Conservation (phyloP, 345 rosid genomes). For the Gossypium herbaceum region DNA sequence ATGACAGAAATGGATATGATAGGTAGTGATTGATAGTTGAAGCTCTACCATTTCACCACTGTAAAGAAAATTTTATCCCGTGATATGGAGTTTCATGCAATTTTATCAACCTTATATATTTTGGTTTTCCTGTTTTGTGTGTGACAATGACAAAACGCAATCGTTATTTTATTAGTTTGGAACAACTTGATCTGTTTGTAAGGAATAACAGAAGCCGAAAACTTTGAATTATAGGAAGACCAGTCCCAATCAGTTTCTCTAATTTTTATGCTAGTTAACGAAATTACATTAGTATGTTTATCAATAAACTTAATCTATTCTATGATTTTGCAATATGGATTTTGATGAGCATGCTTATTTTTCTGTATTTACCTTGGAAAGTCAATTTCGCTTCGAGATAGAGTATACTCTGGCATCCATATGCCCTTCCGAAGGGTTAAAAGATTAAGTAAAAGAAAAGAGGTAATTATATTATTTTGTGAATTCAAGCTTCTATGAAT, state of each 20-base stretch:
- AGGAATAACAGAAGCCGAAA: not conserved
- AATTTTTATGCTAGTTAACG: not conserved
- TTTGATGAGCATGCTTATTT: not conserved
- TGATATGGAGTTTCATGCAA: not conserved
- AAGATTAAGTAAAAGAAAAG: not conserved
- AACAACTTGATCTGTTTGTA: not conserved
- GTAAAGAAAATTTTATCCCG: not conserved
- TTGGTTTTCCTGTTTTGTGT: not conserved
- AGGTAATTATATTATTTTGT: constrained; percentile 6
- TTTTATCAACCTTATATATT: not conserved
- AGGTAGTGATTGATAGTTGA: not conserved
- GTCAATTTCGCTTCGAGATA: not conserved
- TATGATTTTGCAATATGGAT: not conserved
- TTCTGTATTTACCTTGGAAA: constrained; percentile 5
- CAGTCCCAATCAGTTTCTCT: not conserved
- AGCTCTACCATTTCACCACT: not conserved
- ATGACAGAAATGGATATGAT: not conserved
- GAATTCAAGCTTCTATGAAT: constrained; percentile 11
- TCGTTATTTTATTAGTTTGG: not conserved
- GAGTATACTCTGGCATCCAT: not conserved
- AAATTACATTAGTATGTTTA: not conserved
- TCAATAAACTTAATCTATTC: not conserved
- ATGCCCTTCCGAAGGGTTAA: not conserved
- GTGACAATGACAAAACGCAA: not conserved
- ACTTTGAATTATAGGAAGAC: not conserved